These are phyloP conservation scores for Leishmania amazonensis DNA, from an alignment of 208 protist genomes.

Conservation along the genomic window DNA sequence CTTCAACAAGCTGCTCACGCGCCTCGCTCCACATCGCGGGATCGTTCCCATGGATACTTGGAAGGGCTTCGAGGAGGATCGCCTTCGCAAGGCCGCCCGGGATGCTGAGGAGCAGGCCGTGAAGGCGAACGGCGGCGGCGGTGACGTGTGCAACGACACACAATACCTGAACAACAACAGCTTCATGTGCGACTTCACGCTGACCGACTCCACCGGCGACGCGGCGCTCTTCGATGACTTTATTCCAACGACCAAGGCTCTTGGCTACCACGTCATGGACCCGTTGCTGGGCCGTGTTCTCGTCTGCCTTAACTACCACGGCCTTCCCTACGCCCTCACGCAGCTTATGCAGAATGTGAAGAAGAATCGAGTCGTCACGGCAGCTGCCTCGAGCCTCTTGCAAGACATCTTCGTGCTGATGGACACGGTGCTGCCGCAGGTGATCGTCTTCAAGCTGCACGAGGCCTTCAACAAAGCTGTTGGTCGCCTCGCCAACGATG, in stretches of 20 bases:
- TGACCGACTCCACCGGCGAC: conserved; percentile 28
- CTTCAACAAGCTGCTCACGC: conserved; percentile 78
- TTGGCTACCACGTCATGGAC: conserved; percentile 87
- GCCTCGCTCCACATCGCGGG: conserved; percentile 83
- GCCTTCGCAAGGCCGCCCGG: conserved; percentile 34
- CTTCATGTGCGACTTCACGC: conserved; percentile 22
- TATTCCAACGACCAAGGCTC: conserved; percentile 83
- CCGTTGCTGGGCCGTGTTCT: conserved; percentile 73
- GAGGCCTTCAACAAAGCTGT: conserved; percentile 77
- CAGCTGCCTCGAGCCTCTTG: conserved; percentile 67
- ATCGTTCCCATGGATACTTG: conserved; percentile 63
- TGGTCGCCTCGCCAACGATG: conserved; percentile 59
- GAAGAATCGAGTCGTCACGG: conserved; percentile 49
- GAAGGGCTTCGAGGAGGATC: conserved; percentile 69
- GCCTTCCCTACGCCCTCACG: conserved; percentile 84
- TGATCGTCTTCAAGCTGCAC: conserved; percentile 75
- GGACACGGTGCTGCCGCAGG: conserved; percentile 84
- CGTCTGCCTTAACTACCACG: conserved; percentile 77
- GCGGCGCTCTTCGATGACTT: conserved; percentile 40
- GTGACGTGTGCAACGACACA: conserved; percentile 12
- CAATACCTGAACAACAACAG: conserved; percentile 23
- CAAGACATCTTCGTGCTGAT: conserved; percentile 88
- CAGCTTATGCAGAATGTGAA: conserved; percentile 57
- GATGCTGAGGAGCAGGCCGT: conserved; percentile 27
- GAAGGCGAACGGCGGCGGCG: conserved; percentile 9